Evolutionary conservation across 441 rosid species (phyloP), one percentile per base, ranked within the genome.

Genomic region (Erodium texanum): DNA sequence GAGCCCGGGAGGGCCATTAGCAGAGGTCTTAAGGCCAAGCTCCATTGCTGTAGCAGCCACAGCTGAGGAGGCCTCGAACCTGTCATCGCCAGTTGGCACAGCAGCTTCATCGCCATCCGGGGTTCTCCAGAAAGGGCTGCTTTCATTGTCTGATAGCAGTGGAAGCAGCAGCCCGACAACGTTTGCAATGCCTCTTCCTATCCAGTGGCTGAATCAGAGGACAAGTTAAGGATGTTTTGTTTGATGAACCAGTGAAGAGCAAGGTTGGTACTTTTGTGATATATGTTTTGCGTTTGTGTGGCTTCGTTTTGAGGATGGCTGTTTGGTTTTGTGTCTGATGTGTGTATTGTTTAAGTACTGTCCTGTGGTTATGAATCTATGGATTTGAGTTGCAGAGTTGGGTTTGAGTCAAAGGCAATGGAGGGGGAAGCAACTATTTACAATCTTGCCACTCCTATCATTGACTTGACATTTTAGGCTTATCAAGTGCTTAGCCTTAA

Each of bases 71-170:
- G 54, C 68, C 8, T 59, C 68, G 2, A 0, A 27, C 23, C 38
- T 72, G 54, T 72, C 29, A 4, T 27, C 29, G 29, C 29, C 29
- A 4, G 29, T 27, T 1, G 29, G 29, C 2, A 27, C 29, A 4
- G 29, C 29, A 4, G 29, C 2, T 27, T 27, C 71, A 24, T 69
- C 77, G 24, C 77, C 77, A 14, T 74, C 77, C 15, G 69, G 70
- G 69, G 77, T 74, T 18, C 50, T 68, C 48, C 76, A 69, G 27
- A 74, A 64, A 45, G 69, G 54, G 50, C 18, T 69, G 59, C 66
- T 69, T 19, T 74, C 73, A 5, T 18, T 74, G 65, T 74, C 77
- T 29, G 77, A 74, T 32, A 74, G 77, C 59, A 74, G 77, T 7
- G 73, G 73, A 11, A 68, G 69, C 11, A 69, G 73, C 56, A 73